Evolutionary conservation across 2,329 filamentous ascomycete genomes (phyloP).

Genomic region (Pestalotiopsis fici): DNA sequence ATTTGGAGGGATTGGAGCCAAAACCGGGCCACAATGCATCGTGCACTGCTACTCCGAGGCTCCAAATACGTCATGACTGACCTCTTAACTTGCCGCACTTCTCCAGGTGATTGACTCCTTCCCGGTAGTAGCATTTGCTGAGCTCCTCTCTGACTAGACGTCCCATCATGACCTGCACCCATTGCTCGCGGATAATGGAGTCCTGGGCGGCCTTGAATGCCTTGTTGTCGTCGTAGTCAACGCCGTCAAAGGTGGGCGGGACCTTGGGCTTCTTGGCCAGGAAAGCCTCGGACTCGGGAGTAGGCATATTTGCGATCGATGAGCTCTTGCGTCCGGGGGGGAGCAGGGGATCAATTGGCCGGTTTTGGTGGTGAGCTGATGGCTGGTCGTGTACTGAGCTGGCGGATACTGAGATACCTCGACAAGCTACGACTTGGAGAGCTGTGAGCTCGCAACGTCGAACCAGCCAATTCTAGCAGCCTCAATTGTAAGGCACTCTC

Average conservation of each 20-base stretch:
- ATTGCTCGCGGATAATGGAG: slow-evolving; percentile 81
- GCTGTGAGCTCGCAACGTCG: slow-evolving; percentile 2
- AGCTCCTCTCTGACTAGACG: slow-evolving; percentile 80
- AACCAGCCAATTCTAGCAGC: slow-evolving; percentile 2
- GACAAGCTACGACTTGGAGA: not conserved
- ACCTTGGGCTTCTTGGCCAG: slow-evolving; percentile 83
- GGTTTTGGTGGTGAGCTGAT: not conserved
- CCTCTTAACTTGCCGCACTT: slow-evolving; percentile 82
- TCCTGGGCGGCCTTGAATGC: slow-evolving; percentile 82
- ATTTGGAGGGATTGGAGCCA: not conserved
- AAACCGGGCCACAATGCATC: not conserved
- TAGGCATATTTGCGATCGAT: slow-evolving; percentile 62
- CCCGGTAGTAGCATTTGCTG: slow-evolving; percentile 80
- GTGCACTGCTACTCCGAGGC: not conserved
- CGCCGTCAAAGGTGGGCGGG: slow-evolving; percentile 80
- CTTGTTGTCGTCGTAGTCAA: slow-evolving; percentile 82
- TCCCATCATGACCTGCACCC: slow-evolving; percentile 89
- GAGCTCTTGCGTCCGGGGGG: not conserved
- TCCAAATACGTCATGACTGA: slow-evolving; percentile 45
- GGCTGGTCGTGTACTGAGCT: not conserved
- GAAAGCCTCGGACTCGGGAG: slow-evolving; percentile 79
- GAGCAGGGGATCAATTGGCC: slow-evolving; percentile 9
- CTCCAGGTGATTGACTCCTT: slow-evolving; percentile 86
- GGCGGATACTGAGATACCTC: not conserved
- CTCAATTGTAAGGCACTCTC: slow-evolving; percentile 4